Conservation (phyloP, 1,284 basidiomycete genomes). For the Sanguinoderma infundibulare region DNA sequence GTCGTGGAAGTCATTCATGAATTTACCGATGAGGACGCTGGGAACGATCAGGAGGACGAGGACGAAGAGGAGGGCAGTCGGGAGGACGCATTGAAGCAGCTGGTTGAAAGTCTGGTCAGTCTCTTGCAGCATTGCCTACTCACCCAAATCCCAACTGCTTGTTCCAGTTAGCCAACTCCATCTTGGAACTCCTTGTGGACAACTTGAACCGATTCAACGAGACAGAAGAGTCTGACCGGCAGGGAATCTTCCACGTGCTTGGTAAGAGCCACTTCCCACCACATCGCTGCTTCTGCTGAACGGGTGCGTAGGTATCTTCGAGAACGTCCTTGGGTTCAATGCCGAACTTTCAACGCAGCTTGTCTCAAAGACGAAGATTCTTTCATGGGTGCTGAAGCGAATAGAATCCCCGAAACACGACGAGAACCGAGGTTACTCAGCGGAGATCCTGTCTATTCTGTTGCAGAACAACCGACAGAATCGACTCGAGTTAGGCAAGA, state of each 20-base stretch:
- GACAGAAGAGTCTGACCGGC: constrained; percentile 84
- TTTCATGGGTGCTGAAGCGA: constrained; percentile 85
- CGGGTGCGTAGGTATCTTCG: constrained; percentile 73
- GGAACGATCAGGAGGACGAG: constrained; percentile 73
- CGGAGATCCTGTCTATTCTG: constrained; percentile 89
- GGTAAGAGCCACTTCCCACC: constrained; percentile 46
- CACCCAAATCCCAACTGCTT: not conserved
- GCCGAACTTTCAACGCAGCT: constrained; percentile 75
- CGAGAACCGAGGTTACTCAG: constrained; percentile 87
- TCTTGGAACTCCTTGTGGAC: constrained; percentile 89
- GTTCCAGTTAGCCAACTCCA: constrained; percentile 74
- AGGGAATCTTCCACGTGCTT: constrained; percentile 92
- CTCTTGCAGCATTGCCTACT: not conserved
- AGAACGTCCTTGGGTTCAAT: constrained; percentile 89
- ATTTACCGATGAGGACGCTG: constrained; percentile 95
- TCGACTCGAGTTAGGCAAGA: constrained; percentile 64
- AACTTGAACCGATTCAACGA: constrained; percentile 87
- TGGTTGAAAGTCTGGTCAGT: constrained; percentile 79
- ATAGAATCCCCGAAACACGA: constrained; percentile 76
- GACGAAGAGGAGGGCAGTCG: constrained; percentile 69
- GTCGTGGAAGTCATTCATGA: constrained; percentile 92
- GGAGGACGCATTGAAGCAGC: constrained; percentile 71
- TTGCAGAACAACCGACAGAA: constrained; percentile 77
- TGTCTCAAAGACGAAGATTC: constrained; percentile 73
- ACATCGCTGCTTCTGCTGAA: not conserved